Evolutionary conservation across 1,284 basidiomycete genomes (phyloP), one percentile per base, ranked within the genome.

Genomic region (Inonotus hispidus): DNA sequence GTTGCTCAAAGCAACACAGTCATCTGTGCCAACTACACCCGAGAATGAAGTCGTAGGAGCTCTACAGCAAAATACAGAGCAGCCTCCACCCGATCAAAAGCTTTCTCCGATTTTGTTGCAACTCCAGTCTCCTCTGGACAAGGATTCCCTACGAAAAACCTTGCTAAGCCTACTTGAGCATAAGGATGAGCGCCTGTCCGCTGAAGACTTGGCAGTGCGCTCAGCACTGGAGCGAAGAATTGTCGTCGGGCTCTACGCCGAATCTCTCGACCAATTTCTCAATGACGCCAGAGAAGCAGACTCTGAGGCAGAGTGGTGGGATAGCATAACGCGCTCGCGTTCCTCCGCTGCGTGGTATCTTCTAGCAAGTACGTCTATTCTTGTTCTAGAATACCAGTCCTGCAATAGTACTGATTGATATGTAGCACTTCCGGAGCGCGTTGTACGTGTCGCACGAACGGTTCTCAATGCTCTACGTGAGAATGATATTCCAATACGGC

Each of bases 271-370:
- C 60, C 67, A 74, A 16, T 82, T 82, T 65, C 69, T 92, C 60
- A 67, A 75, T 11, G 82, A 90, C 67, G 87, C 89, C 3, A 77
- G 79, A 11, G 71, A 82, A 46, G 81, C 82, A 6, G 88, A 92
- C 67, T 72, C 77, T 4, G 88, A 90, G 66, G 82, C 85, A 10
- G 83, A 90, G 60, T 92, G 88, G 88, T 92, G 90, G 89, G 75
- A 78, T 19, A 82, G 86, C 56, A 69, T 87, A 50, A 83, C 82
- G 63, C 76, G 81, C 38, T 89, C 88, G 0, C 69, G 72, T 41
- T 64, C 69, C 53, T 79, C 74, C 38, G 73, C 83, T 7, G 76
- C 77, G 11, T 75, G 78, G 69, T 88, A 87, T 69, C 73, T 90
- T 29, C 63, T 90, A 3, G 85, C 89, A 75, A 88, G 88, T 90